Evolutionary conservation across 2,329 filamentous ascomycete genomes (phyloP).

Genomic region (Pseudocercospora crystallina): DNA sequence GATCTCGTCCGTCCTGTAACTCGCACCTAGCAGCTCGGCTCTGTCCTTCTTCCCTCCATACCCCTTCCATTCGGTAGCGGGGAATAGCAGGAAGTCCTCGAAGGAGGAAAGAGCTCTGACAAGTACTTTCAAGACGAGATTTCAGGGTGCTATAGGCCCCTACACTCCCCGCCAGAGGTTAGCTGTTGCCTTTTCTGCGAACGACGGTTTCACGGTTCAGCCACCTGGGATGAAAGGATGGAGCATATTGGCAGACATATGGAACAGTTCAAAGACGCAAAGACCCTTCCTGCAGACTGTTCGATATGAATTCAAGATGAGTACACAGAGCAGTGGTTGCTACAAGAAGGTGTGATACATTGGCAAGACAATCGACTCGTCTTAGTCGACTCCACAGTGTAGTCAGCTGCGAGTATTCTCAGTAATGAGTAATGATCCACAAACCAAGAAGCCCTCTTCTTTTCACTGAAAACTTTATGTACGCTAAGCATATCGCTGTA

Average conservation of each 20-base stretch:
- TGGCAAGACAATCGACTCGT: neutral
- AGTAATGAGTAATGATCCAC: too few species aligned
- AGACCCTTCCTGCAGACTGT: constrained; percentile 27
- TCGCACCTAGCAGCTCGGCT: too few species aligned
- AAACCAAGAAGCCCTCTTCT: too few species aligned
- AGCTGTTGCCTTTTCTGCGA: constrained; percentile 67
- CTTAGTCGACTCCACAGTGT: too few species aligned
- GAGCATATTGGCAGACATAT: constrained; percentile 84
- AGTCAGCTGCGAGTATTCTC: too few species aligned
- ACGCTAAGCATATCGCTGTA: too few species aligned
- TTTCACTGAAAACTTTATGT: too few species aligned
- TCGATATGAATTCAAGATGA: constrained; percentile 39
- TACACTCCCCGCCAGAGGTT: constrained; percentile 61
- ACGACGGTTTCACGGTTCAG: constrained; percentile 60
- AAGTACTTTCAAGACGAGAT: constrained; percentile 49
- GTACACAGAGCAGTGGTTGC: constrained; percentile 41
- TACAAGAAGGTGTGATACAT: constrained; percentile 38
- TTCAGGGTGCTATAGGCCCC: constrained; percentile 60
- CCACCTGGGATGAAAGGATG: constrained; percentile 77
- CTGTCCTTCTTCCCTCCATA: too few species aligned
- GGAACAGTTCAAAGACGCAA: constrained; percentile 54
- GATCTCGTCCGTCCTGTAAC: too few species aligned
- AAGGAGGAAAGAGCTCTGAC: too few species aligned
- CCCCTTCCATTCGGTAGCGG: too few species aligned
- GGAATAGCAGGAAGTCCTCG: too few species aligned